Percentiles rank a stretch among this genome's conserved stretches.
phyloP scores from a whole-genome alignment of 495 filamentous ascomycete genomes.

The Penicillium alfredii region DNA sequence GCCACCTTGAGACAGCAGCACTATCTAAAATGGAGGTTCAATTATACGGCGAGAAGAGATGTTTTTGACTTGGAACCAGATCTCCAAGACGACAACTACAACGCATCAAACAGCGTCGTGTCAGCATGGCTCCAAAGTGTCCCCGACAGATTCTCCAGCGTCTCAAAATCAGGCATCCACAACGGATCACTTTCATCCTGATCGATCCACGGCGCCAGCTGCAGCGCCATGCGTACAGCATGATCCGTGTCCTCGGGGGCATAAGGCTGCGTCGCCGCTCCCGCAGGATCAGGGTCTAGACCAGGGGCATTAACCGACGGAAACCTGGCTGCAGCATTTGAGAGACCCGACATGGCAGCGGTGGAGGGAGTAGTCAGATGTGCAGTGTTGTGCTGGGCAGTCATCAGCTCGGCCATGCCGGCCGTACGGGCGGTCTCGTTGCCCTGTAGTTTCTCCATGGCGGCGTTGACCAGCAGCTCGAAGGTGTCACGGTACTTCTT shows the following conservation, averaged over 20 bases:
- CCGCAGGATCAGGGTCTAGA: slow-evolving; percentile 8
- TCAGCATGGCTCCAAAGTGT: slow-evolving; percentile 31
- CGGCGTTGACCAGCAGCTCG: slow-evolving; percentile 47
- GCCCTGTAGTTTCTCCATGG: slow-evolving; percentile 48
- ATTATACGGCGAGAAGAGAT: too few species aligned
- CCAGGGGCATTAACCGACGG: slow-evolving; percentile 9
- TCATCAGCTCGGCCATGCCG: slow-evolving; percentile 41
- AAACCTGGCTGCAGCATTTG: slow-evolving; percentile 13
- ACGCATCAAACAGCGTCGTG: slow-evolving; percentile 29
- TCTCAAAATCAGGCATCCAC: slow-evolving; percentile 47
- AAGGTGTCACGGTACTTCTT: slow-evolving; percentile 52
- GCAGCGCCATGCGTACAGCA: slow-evolving; percentile 41
- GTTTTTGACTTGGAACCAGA: too few species aligned
- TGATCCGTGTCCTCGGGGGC: slow-evolving; percentile 21
- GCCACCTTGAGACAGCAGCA: slow-evolving; percentile 16
- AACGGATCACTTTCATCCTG: slow-evolving; percentile 35
- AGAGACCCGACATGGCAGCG: slow-evolving; percentile 10
- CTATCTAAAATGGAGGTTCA: too few species aligned
- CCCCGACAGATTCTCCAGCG: slow-evolving; percentile 36
- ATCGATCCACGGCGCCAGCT: slow-evolving; percentile 44
- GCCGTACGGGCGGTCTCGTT: slow-evolving; percentile 33
- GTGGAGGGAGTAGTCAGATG: slow-evolving; percentile 11
- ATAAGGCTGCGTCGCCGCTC: slow-evolving; percentile 8
- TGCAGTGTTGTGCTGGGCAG: slow-evolving; percentile 26
- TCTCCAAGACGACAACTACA: too few species aligned